Conservation (phyloP, 345 rosid genomes). For the Stellera chamaejasme region DNA sequence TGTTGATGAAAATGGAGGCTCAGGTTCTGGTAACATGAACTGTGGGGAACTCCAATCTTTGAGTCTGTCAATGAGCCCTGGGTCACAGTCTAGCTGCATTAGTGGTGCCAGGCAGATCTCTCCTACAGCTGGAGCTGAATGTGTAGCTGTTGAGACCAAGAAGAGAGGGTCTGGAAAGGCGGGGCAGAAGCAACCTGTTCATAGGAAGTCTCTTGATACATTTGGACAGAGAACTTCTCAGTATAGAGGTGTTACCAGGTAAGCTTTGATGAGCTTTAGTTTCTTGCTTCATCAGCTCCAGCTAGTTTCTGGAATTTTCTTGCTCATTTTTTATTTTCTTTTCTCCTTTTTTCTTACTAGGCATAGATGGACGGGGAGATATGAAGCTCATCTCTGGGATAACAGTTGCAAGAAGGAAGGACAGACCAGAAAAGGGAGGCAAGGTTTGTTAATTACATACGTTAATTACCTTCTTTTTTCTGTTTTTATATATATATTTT, state of each 20-base stretch:
- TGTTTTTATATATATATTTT: not conserved
- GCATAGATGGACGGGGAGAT: constrained; percentile 85
- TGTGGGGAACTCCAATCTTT: constrained; percentile 47
- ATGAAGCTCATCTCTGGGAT: constrained; percentile 89
- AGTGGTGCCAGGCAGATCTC: constrained; percentile 43
- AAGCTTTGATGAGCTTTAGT: constrained; percentile 27
- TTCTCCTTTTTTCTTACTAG: constrained; percentile 18
- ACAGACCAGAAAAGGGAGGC: constrained; percentile 88
- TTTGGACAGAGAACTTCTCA: constrained; percentile 86
- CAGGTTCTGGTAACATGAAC: constrained; percentile 16
- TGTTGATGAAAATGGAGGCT: constrained; percentile 15
- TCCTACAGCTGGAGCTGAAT: constrained; percentile 25
- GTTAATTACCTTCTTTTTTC: constrained; percentile 5
- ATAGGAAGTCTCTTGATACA: constrained; percentile 75
- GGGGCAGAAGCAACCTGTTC: constrained; percentile 61
- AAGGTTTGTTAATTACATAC: constrained; percentile 42
- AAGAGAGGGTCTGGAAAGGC: constrained; percentile 46
- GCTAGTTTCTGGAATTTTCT: not conserved
- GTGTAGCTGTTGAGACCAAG: constrained; percentile 39
- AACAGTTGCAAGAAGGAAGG: constrained; percentile 90
- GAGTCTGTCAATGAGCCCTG: constrained; percentile 68
- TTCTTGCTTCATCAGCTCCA: not conserved
- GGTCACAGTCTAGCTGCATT: constrained; percentile 57
- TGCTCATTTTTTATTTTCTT: not conserved
- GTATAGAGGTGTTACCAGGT: constrained; percentile 85